Base-by-base conservation (phyloP, 306 rosid genomes). In the Prunus davidiana region DNA sequence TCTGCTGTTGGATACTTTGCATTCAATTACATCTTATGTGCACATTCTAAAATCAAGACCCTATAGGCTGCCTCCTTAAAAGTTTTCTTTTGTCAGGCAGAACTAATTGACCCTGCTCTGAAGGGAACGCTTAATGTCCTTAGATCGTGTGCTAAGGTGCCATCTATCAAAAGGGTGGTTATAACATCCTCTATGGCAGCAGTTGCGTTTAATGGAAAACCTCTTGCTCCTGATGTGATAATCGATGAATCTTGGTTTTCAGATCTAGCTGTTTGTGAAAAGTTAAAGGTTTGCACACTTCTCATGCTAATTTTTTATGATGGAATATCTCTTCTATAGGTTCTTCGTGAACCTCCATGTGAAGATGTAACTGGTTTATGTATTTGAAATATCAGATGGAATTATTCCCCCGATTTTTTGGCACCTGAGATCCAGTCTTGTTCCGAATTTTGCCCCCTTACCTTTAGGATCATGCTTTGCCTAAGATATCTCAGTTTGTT, bases 61-160 rank as follows among this genome's bases (percentile, higher is more conserved):
- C 66, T 14, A 14, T 61, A 61, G 28, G 66, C 14, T 61, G 19
- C 66, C 28, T 10, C 41, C 12, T 58, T 12, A 24, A 24, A 20
- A 12, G 62, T 22, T 61, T 68, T 14, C 30, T 7, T 60, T 46
- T 69, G 47, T 58, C 81, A 69, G 64, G 46, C 50, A 2, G 64
- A 78, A 38, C 4, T 78, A 60, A 69, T 78, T 69, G 81, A 78
- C 58, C 81, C 81, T 46, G 76, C 76, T 3, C 27, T 78, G 76
- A 70, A 78, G 76, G 81, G 76, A 70, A 69, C 81, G 5, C 81
- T 78, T 45, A 77, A 78, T 43, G 76, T 78, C 32, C 81, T 78
- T 22, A 22, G 55, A 61, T 77, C 81, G 11, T 77, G 81, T 50
- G 64, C 27, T 2, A 78, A 78, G 66, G 76, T 34, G 32, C 64